These are phyloP conservation scores for Stenocarpella maydis DNA, from an alignment of 2,329 filamentous ascomycete genomes.

Conservation along the genomic window DNA sequence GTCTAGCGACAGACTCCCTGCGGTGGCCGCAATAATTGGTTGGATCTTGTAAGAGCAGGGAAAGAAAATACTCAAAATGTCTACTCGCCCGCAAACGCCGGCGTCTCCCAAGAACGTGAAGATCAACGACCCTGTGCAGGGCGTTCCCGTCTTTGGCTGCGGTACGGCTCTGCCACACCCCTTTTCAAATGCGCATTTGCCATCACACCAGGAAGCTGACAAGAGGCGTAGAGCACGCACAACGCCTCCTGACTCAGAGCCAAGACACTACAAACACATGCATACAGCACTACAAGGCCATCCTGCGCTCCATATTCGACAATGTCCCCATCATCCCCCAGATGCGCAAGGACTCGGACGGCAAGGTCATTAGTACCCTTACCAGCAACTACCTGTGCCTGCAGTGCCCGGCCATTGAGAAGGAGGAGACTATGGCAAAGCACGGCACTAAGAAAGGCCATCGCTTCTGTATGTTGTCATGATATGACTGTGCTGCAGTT, in stretches of 20 bases:
- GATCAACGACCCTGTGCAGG: conserved; percentile 66
- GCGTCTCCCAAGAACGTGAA: conserved; percentile 65
- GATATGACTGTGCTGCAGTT: neutral
- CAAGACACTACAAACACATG: conserved; percentile 73
- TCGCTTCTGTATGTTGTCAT: conserved; percentile 70
- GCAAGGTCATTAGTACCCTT: conserved; percentile 61
- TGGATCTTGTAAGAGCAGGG: neutral
- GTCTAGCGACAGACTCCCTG: neutral
- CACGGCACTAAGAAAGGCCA: conserved; percentile 76
- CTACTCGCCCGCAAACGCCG: conserved; percentile 57
- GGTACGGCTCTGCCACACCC: conserved; percentile 54
- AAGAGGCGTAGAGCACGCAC: conserved; percentile 70
- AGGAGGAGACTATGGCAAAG: conserved; percentile 69
- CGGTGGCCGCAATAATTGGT: neutral
- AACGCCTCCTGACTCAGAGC: conserved; percentile 68
- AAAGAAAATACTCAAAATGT: conserved; percentile 46
- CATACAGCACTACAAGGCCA: conserved; percentile 75
- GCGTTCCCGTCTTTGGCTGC: conserved; percentile 69
- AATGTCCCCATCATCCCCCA: conserved; percentile 70
- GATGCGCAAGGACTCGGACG: conserved; percentile 67
- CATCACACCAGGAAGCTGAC: conserved; percentile 41
- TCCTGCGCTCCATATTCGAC: conserved; percentile 76
- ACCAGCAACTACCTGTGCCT: conserved; percentile 77
- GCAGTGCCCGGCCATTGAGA: conserved; percentile 75
- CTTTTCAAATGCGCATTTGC: conserved; percentile 23